phyloP scores from a whole-genome alignment of 306 rosid genomes.

The Carpinus viminea region DNA sequence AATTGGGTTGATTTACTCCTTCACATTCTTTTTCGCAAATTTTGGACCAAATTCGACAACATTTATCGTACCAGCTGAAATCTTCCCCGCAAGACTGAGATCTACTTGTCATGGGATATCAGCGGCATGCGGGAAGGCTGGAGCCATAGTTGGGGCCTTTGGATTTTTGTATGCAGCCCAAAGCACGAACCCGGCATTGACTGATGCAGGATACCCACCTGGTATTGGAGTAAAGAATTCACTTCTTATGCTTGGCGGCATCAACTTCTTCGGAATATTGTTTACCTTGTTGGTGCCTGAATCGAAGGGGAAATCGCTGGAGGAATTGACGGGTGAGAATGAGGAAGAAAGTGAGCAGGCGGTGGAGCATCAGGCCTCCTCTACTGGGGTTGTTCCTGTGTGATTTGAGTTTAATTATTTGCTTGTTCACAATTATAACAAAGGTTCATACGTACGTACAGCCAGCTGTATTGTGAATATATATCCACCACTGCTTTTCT shows the following conservation, averaged over 20 bases:
- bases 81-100: too few species aligned
- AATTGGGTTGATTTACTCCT: too few species aligned
- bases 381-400: constrained; percentile 49
- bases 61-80: too few species aligned
- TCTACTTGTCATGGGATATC: too few species aligned
- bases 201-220: constrained; percentile 67
- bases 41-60: too few species aligned
- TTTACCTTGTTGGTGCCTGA: constrained; percentile 83
- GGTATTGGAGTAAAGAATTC: constrained; percentile 80
- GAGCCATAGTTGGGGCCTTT: constrained; percentile 83
- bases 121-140: too few species aligned
- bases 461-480: not conserved
- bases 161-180: constrained; percentile 91
- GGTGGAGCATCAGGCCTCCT: constrained; percentile 1
- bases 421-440: not conserved
- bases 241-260: constrained; percentile 62
- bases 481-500: constrained; percentile 4
- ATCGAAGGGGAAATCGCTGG: constrained; percentile 80
- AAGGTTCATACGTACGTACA: not conserved
- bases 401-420: constrained; percentile 18
- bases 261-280: constrained; percentile 62
- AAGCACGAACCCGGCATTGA: constrained; percentile 18
- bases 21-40: too few species aligned
- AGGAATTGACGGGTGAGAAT: constrained; percentile 80
- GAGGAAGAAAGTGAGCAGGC: constrained; percentile 35